Evolutionary conservation across 345 rosid genomes (phyloP).

Genomic region (Limnanthes douglasii): DNA sequence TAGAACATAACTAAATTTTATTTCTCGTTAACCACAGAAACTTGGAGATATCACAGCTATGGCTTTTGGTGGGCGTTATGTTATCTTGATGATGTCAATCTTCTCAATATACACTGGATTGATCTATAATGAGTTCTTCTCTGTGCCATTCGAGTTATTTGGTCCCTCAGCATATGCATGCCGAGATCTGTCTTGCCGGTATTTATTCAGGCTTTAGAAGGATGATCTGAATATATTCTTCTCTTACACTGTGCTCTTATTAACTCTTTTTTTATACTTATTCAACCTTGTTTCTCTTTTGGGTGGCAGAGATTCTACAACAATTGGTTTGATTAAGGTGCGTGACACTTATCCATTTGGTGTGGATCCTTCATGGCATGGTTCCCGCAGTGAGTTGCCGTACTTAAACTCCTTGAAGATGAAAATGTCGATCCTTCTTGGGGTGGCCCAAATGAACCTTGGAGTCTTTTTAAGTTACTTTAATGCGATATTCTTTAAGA

Average conservation of each 20-base stretch:
- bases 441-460: conserved; percentile 97
- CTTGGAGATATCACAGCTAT: conserved; percentile 93
- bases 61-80: conserved; percentile 98
- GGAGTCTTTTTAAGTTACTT: conserved; percentile 84
- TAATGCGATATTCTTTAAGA: conserved; percentile 66
- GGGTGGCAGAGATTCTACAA: conserved; percentile 61
- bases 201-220: conserved; percentile 7
- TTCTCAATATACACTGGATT: conserved; percentile 93
- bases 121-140: conserved; percentile 95
- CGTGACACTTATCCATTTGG: conserved; percentile 86
- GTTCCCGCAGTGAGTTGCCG: conserved; percentile 80
- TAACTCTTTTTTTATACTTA: conserved; percentile 2
- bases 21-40: conserved; percentile 57
- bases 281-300: conserved; percentile 6
- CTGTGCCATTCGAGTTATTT: conserved; percentile 82
- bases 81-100: conserved; percentile 81
- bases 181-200: conserved; percentile 92
- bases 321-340: conserved; percentile 65
- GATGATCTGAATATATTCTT: background rate
- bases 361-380: conserved; percentile 94
- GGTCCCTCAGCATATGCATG: conserved; percentile 84
- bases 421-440: conserved; percentile 97
- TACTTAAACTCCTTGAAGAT: conserved; percentile 92
- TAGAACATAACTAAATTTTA: no score
- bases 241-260: conserved; percentile 1